phyloP scores from a whole-genome alignment of 164 flowering plant genomes.

The Chimonanthus praecox region DNA sequence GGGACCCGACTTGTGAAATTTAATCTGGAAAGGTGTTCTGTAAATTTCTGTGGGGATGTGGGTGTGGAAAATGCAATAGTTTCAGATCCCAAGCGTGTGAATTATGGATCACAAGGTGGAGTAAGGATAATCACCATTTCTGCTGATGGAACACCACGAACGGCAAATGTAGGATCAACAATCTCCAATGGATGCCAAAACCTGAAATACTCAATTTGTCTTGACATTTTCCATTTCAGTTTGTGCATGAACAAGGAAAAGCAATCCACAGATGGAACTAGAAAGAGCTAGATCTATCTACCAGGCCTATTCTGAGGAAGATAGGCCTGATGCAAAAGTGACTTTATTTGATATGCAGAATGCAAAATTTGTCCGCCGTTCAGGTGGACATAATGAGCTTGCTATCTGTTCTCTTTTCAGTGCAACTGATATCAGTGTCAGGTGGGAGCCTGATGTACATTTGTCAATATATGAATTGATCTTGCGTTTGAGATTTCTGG shows the following conservation, averaged over 20 bases:
- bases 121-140: constrained; percentile 47
- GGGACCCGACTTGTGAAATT: constrained; percentile 64
- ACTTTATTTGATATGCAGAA: constrained; percentile 85
- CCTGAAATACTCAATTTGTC: constrained; percentile 58
- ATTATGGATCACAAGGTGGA: constrained; percentile 99
- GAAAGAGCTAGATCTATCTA: constrained; percentile 85
- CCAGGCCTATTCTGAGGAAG: constrained; percentile 57
- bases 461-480: constrained; percentile 70
- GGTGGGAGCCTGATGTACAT: constrained; percentile 99
- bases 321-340: constrained; percentile 45
- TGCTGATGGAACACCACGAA: constrained; percentile 87
- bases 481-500: constrained; percentile 50
- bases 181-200: constrained; percentile 39
- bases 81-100: constrained; percentile 87
- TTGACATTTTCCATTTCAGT: constrained; percentile 76
- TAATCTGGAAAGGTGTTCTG: constrained; percentile 77
- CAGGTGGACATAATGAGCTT: constrained; percentile 76
- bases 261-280: constrained; percentile 76
- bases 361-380: constrained; percentile 85
- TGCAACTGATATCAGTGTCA: constrained; percentile 77
- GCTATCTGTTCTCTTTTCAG: constrained; percentile 91
- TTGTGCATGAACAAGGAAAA: constrained; percentile 81
- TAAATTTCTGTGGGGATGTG: constrained; percentile 59
- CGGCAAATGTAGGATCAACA: constrained; percentile 59
- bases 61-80: constrained; percentile 69